Base-by-base conservation (phyloP, 164 flowering plant genomes). In the Kalanchoe fedtschenkoi region DNA sequence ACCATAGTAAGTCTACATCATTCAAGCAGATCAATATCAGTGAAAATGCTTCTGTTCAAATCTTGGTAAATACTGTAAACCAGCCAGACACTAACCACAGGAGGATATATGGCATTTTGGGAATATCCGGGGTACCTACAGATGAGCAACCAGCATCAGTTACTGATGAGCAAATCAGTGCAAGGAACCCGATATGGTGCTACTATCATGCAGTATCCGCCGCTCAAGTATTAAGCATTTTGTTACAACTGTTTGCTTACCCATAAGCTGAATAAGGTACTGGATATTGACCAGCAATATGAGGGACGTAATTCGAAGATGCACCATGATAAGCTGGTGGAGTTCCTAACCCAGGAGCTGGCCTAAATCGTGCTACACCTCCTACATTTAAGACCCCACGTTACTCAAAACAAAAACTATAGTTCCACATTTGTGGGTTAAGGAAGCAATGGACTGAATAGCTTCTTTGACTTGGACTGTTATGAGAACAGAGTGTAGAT, bases 251-350 rank as follows among this genome's bases (percentile, higher is more conserved):
- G 22, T 58, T 21, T 38, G 41, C 74, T 74, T 72, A 82, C 90
- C 84, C 88, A 65, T 76, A 83, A 66, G 78, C 62, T 35, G 85
- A 76, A 66, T 77, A 77, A 65, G 88, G 86, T 69, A 78, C 67
- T 66, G 82, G 32, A 70, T 69, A 81, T 60, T 81, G 87, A 44
- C 73, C 70, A 34, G 75, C n/a, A 19, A 75, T 71, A 56, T 77
- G 85, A 54, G 69, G 79, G 58, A 67, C 69, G 61, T 69, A 74
- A 41, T 78, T 37, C 14, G 80, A 70, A 53, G 82, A 73, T 41
- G 85, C 66, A 28, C 78, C 77, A 29, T 74, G 76, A 62, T 74
- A 75, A 63, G 75, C 34, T 15, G 82, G 63, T 13, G 77, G 72
- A 66, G 80, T 53, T 58, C 62, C 62, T 28, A 72, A 59, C 41